Conservation (phyloP, 768 basidiomycete species). For the Paxillus involutus region DNA sequence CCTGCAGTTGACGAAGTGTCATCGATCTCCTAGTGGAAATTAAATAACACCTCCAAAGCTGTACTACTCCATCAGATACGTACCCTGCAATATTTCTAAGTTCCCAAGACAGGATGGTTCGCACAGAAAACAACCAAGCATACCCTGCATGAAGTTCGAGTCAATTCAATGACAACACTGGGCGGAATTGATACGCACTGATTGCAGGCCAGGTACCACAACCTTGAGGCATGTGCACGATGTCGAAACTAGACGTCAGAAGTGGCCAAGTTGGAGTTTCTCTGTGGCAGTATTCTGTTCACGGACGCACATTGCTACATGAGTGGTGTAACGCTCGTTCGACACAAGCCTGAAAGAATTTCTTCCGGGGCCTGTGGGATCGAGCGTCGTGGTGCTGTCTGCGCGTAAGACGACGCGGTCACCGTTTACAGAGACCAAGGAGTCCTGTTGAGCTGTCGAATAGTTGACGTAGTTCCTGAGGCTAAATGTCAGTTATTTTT, state of each 20-base stretch:
- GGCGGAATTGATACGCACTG: constrained; percentile 7
- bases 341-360: constrained; percentile 28
- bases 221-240: constrained; percentile 29
- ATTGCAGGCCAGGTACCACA: constrained; percentile 30
- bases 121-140: constrained; percentile 1
- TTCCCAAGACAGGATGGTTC: neutral
- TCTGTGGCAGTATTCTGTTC: constrained; percentile 11
- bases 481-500: neutral
- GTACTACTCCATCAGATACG: neutral
- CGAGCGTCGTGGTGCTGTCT: constrained; percentile 25
- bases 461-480: constrained; percentile 41
- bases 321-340: constrained; percentile 22
- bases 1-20: constrained; percentile 3
- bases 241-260: constrained; percentile 17
- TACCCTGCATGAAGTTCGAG: neutral
- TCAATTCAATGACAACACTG: neutral
- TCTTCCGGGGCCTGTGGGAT: constrained; percentile 22
- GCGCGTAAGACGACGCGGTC: constrained; percentile 31
- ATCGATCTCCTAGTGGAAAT: constrained; percentile 3
- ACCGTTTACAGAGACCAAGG: constrained; percentile 54
- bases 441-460: constrained; percentile 47
- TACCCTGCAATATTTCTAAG: constrained; percentile 1
- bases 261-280: constrained; percentile 1
- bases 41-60: neutral
- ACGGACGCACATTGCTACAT: constrained; percentile 23